Conservation (phyloP, 23 red algal species). For the Gracilariopsis chorda region DNA sequence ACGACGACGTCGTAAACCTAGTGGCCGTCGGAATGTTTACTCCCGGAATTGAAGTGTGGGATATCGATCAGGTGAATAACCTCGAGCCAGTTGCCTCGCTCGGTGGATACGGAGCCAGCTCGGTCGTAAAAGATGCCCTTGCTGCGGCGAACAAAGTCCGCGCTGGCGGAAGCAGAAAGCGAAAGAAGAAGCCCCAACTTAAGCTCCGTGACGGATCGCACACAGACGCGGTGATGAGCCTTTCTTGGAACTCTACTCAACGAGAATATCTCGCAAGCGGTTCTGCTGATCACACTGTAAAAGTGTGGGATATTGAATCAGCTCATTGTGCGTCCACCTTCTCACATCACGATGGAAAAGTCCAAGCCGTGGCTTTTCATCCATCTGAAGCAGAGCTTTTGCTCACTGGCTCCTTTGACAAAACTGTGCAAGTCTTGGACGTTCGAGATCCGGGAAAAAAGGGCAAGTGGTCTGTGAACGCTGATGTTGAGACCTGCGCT, state of each 20-base stretch:
- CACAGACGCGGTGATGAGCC: conserved; percentile 66
- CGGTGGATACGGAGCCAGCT: conserved; percentile 49
- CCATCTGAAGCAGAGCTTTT: conserved; percentile 50
- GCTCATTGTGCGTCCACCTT: conserved; percentile 64
- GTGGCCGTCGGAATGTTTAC: conserved; percentile 92
- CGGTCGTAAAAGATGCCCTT: not conserved
- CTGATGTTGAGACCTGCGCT: conserved; percentile 49
- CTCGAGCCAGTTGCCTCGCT: conserved; percentile 85
- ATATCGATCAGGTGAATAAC: conserved; percentile 73
- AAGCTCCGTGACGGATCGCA: conserved; percentile 59
- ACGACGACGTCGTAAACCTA: not conserved
- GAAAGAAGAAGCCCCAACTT: conserved; percentile 33
- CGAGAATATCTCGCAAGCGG: conserved; percentile 85
- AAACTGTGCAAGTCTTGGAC: conserved; percentile 63
- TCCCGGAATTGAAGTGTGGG: conserved; percentile 91
- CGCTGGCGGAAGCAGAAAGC: conserved; percentile 3
- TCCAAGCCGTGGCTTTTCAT: conserved; percentile 87
- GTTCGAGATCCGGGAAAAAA: conserved; percentile 51
- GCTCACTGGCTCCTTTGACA: conserved; percentile 86
- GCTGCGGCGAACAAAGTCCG: not conserved
- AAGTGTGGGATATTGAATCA: conserved; percentile 91
- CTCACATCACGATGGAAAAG: conserved; percentile 75
- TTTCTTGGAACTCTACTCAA: conserved; percentile 75
- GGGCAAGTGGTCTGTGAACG: not conserved
- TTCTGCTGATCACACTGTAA: conserved; percentile 77